Conservation (phyloP, 495 filamentous ascomycete genomes). For the Trichoderma virens region DNA sequence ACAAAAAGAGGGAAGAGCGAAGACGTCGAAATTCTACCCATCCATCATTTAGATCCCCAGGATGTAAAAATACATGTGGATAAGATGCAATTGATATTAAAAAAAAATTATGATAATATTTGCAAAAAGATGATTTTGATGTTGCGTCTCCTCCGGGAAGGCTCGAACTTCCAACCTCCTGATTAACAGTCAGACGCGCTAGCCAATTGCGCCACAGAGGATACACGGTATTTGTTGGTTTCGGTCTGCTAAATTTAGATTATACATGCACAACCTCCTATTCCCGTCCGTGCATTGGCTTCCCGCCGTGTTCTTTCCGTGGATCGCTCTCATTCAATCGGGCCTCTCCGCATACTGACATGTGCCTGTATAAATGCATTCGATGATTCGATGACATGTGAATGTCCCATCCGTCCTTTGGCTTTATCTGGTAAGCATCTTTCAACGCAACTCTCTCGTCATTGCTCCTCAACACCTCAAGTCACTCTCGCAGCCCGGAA, state of each 20-base stretch:
- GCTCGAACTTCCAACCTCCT: conserved; percentile 9
- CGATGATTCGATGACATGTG: not conserved
- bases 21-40: no score
- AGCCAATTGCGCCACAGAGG: conserved; percentile 9
- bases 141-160: conserved; percentile 3
- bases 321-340: no score
- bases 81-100: no score
- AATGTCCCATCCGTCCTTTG: not conserved
- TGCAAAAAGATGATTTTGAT: no score
- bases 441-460: not conserved
- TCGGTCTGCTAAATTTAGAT: not conserved
- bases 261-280: not conserved
- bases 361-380: no score
- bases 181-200: conserved; percentile 9
- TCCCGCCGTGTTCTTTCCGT: not conserved
- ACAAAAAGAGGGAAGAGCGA: no score
- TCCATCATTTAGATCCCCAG: no score
- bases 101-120: no score
- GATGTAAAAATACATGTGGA: no score
- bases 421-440: not conserved
- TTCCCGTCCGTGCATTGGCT: not conserved
- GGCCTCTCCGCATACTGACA: no score
- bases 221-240: not conserved
- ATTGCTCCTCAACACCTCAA: not conserved
- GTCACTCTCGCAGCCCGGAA: not conserved